Percentiles rank a stretch among this genome's conserved stretches.
These are phyloP conservation scores for Trichoderma koningiopsis DNA, from an alignment of 2,329 filamentous ascomycete species.

Conservation along the genomic window DNA sequence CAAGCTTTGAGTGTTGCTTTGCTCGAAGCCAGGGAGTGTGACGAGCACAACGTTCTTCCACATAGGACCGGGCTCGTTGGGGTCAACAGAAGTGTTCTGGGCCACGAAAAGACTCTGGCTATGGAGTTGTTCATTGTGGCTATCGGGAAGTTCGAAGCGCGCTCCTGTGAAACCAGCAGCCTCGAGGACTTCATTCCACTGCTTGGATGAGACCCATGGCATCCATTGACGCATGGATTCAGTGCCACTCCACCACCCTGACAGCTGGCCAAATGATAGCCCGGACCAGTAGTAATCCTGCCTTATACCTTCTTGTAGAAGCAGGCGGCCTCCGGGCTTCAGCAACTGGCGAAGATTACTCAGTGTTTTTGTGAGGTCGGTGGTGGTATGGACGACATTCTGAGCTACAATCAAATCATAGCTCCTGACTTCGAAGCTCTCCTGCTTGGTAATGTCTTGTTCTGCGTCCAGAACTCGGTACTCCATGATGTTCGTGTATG, in stretches of 20 bases:
- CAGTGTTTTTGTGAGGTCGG: neutral
- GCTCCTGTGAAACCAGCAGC: too few relatives aligned
- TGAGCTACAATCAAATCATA: conserved; percentile 34
- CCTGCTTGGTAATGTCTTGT: conserved; percentile 23
- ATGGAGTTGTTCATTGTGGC: too few relatives aligned
- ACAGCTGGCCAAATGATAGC: neutral
- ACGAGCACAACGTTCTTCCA: too few relatives aligned
- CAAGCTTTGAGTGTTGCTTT: too few relatives aligned
- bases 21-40: too few relatives aligned
- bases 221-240: conserved; percentile 22
- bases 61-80: too few relatives aligned
- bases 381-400: conserved; percentile 28
- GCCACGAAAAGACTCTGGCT: too few relatives aligned
- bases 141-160: too few relatives aligned
- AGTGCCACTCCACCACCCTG: conserved; percentile 11
- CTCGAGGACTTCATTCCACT: neutral
- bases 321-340: conserved; percentile 35
- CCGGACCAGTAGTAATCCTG: neutral
- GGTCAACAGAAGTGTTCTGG: too few relatives aligned
- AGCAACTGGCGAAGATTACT: conserved; percentile 16
- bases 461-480: conserved; percentile 34
- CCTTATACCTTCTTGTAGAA: conserved; percentile 31
- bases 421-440: conserved; percentile 20
- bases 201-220: conserved; percentile 21
- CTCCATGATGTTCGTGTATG: conserved; percentile 15